Conservation (phyloP, 192 early-diverging fungal genomes). For the Chytriomyces confervae region DNA sequence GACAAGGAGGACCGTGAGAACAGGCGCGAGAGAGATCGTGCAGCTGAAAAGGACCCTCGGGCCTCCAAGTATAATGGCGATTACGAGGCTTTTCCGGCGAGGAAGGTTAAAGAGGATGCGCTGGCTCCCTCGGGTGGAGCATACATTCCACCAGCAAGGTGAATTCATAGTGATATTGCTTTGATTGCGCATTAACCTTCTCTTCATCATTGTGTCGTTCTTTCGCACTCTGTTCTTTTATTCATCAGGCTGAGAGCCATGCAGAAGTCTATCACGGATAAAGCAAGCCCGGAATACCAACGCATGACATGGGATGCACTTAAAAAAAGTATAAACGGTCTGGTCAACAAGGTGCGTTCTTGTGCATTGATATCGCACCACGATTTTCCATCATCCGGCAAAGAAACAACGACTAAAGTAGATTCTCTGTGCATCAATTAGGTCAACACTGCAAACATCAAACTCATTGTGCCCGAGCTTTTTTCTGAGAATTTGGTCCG, state of each 20-base stretch:
- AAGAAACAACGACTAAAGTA: not conserved
- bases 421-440: not conserved
- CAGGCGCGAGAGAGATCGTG: not conserved
- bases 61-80: not conserved
- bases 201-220: no score
- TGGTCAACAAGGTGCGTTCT: slow-evolving; percentile 79
- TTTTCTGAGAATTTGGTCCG: slow-evolving; percentile 91
- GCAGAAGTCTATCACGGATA: slow-evolving; percentile 71
- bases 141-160: slow-evolving; percentile 22
- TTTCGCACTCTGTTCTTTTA: no score
- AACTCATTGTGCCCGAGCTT: slow-evolving; percentile 85
- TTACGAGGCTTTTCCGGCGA: not conserved
- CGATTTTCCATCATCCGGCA: not conserved
- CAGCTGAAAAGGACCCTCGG: not conserved
- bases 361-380: not conserved
- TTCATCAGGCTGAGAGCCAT: slow-evolving; percentile 63
- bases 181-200: no score
- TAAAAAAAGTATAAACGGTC: slow-evolving; percentile 93
- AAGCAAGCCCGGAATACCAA: slow-evolving; percentile 73
- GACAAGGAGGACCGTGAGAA: not conserved
- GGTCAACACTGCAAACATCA: slow-evolving; percentile 89
- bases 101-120: no score
- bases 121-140: slow-evolving; percentile 13
- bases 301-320: slow-evolving; percentile 92
- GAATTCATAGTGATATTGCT: no score